These are phyloP conservation scores for Nakaseomyces sp. DNA, from an alignment of 1,139 yeast species.

Conservation along the genomic window DNA sequence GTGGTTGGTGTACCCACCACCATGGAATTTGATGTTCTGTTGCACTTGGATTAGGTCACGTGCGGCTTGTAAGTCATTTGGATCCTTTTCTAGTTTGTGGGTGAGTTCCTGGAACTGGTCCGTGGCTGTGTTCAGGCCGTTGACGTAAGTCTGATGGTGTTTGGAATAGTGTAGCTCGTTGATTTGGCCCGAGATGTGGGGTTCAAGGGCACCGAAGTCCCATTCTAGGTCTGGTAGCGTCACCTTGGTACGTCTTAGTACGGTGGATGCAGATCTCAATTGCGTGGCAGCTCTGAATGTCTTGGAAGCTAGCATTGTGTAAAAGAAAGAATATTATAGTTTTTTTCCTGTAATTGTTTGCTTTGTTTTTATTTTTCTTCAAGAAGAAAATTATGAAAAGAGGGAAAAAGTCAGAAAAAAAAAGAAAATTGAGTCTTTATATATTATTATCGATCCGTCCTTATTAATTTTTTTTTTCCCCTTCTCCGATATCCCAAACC, in stretches of 20 bases:
- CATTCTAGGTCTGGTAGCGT: conserved; percentile 80
- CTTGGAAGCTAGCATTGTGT: conserved; percentile 3
- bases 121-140: conserved; percentile 73
- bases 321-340: conserved; percentile 3
- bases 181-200: conserved; percentile 80
- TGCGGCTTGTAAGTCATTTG: conserved; percentile 43
- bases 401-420: too few relatives aligned
- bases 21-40: conserved; percentile 82
- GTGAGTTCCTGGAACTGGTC: conserved; percentile 73
- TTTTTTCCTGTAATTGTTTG: conserved; percentile 7
- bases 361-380: background rate
- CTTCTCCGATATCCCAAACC: too few relatives aligned
- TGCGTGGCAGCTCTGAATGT: conserved; percentile 7
- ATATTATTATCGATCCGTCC: too few relatives aligned
- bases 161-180: conserved; percentile 85
- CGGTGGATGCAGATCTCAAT: background rate
- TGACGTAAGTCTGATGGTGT: conserved; percentile 93
- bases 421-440: too few relatives aligned
- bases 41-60: conserved; percentile 40
- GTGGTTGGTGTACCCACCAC: conserved; percentile 91
- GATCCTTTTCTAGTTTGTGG: conserved; percentile 53
- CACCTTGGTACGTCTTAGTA: conserved; percentile 48
- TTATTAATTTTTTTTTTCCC: too few relatives aligned
- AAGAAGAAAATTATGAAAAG: too few relatives aligned
- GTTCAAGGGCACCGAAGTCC: conserved; percentile 85